A percentile compares a stretch with the other conserved stretches of the same genome.
Evolutionary conservation across 495 filamentous ascomycete genomes (phyloP).

Genomic region (Coniosporium apollinis): DNA sequence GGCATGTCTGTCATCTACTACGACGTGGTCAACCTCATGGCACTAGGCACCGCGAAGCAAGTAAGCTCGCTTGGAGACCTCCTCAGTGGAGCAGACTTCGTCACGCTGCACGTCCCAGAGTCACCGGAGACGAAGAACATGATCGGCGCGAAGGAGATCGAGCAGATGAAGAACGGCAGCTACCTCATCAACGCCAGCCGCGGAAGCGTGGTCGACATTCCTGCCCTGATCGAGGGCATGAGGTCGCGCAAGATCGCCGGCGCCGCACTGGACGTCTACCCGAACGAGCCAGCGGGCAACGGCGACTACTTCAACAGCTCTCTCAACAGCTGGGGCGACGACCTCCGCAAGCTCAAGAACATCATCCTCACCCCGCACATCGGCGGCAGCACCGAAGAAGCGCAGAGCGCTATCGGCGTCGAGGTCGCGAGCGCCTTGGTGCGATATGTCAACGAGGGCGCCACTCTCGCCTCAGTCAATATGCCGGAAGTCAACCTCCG

Average conservation of each 20-base stretch:
- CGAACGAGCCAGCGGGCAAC: slow-evolving; percentile 81
- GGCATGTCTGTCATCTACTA: slow-evolving; percentile 96
- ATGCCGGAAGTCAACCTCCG: slow-evolving; percentile 86
- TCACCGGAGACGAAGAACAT: slow-evolving; percentile 80
- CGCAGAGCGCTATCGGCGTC: slow-evolving; percentile 86
- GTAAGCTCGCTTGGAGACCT: slow-evolving; percentile 61
- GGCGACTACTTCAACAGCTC: slow-evolving; percentile 81
- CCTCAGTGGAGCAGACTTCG: slow-evolving; percentile 68
- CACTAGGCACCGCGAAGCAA: slow-evolving; percentile 71
- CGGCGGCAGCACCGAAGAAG: slow-evolving; percentile 94
- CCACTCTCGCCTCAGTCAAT: slow-evolving; percentile 83
- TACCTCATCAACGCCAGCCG: slow-evolving; percentile 95
- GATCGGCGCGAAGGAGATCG: slow-evolving; percentile 61
- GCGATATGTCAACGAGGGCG: slow-evolving; percentile 83
- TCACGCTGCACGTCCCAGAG: slow-evolving; percentile 90
- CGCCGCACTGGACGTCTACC: slow-evolving; percentile 91
- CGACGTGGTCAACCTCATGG: slow-evolving; percentile 85
- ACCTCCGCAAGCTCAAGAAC: slow-evolving; percentile 74
- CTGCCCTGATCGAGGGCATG: slow-evolving; percentile 78
- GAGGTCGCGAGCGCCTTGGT: slow-evolving; percentile 81
- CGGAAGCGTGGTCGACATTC: slow-evolving; percentile 87
- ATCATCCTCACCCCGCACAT: slow-evolving; percentile 93
- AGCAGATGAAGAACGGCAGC: slow-evolving; percentile 77
- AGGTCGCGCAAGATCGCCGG: slow-evolving; percentile 78
- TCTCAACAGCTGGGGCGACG: slow-evolving; percentile 77